phyloP scores from a whole-genome alignment of 441 rosid genomes.

The Syzygium syzygioides region DNA sequence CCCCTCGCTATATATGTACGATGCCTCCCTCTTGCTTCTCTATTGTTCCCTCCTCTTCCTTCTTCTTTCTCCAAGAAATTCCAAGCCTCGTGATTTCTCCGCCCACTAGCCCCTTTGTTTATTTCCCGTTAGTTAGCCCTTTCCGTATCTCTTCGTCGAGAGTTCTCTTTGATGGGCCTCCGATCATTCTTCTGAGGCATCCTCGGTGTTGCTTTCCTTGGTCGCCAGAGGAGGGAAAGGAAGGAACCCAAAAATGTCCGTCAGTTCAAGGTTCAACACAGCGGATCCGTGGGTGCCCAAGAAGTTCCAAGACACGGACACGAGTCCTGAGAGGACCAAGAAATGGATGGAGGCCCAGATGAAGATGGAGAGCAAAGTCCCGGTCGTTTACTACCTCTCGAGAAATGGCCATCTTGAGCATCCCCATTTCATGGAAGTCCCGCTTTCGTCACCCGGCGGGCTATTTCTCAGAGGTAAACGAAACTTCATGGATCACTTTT shows the following conservation, averaged over 20 bases:
- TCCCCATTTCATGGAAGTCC: slow-evolving; percentile 68
- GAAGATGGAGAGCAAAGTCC: slow-evolving; percentile 28
- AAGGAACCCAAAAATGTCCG: slow-evolving; percentile 6
- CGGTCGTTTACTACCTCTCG: slow-evolving; percentile 54
- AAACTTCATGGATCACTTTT: neutral
- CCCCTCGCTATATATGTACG: neutral
- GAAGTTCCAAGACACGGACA: slow-evolving; percentile 6
- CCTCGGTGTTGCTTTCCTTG: neutral
- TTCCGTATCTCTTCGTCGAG: neutral
- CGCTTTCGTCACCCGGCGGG: slow-evolving; percentile 47
- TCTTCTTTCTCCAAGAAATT: neutral
- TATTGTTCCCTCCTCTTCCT: neutral
- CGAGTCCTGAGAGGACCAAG: slow-evolving; percentile 20
- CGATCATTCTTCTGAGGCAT: neutral
- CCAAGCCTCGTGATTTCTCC: neutral
- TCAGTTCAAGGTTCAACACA: slow-evolving; percentile 9
- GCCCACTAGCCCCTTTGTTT: neutral
- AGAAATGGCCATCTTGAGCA: slow-evolving; percentile 63
- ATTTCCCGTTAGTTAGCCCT: neutral
- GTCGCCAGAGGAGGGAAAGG: neutral
- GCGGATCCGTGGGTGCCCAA: slow-evolving; percentile 1
- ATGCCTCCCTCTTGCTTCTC: neutral
- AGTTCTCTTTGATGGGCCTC: neutral
- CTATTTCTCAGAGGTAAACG: slow-evolving; percentile 49
- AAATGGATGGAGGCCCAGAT: slow-evolving; percentile 4